A percentile compares a stretch with the other conserved stretches of the same genome.
Evolutionary conservation across 1,284 basidiomycete species (phyloP).

Genomic region (Ganoderma lucidum): DNA sequence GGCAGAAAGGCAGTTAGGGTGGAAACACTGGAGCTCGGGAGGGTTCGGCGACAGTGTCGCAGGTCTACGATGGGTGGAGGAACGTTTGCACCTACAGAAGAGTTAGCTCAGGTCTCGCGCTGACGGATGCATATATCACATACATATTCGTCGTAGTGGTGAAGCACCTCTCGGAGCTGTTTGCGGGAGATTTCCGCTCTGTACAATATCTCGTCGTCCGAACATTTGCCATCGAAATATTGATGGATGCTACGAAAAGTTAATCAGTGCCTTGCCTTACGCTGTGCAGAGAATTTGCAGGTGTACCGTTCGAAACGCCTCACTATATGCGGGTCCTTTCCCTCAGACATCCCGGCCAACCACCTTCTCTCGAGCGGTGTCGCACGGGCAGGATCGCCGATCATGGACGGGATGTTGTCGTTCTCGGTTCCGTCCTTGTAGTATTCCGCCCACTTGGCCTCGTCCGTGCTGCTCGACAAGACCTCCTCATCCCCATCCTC

Average conservation of each 20-base stretch:
- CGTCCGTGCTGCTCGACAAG: slow-evolving; percentile 41
- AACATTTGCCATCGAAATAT: slow-evolving; percentile 84
- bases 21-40: slow-evolving; percentile 53
- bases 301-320: slow-evolving; percentile 75
- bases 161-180: slow-evolving; percentile 79
- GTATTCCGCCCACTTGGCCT: slow-evolving; percentile 55
- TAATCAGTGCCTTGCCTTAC: not conserved
- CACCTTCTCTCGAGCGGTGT: slow-evolving; percentile 79
- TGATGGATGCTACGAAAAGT: slow-evolving; percentile 68
- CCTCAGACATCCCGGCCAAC: slow-evolving; percentile 85
- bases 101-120: not conserved
- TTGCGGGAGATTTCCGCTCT: slow-evolving; percentile 78
- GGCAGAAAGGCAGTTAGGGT: slow-evolving; percentile 72
- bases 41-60: not conserved
- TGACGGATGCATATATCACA: slow-evolving; percentile 26
- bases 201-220: slow-evolving; percentile 83
- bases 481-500: slow-evolving; percentile 41
- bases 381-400: slow-evolving; percentile 84
- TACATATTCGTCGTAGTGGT: slow-evolving; percentile 84
- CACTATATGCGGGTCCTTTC: slow-evolving; percentile 69
- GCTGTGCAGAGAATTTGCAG: not conserved
- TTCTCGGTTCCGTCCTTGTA: slow-evolving; percentile 48
- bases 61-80: slow-evolving; percentile 46
- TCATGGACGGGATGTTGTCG: slow-evolving; percentile 69
- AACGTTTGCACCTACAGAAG: slow-evolving; percentile 51